Evolutionary conservation across 2,329 filamentous ascomycete genomes (phyloP).

Genomic region (Aspergillus spinulosporus): DNA sequence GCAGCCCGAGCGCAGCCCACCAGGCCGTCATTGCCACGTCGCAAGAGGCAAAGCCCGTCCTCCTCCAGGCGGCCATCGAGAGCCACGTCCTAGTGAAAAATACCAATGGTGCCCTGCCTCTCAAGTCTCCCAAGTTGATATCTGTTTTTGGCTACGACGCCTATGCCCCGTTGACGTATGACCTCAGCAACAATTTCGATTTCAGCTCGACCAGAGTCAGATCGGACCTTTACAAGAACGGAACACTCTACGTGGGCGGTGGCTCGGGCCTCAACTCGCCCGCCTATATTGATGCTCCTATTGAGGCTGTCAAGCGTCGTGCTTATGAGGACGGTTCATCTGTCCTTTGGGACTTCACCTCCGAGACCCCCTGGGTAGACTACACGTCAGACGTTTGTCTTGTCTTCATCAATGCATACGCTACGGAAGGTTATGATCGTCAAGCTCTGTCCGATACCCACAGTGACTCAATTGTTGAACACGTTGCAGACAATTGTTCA

Average conservation of each 20-base stretch:
- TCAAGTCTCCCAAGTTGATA: conserved; percentile 33
- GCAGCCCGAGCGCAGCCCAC: conserved; percentile 17
- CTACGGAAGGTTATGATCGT: conserved; percentile 39
- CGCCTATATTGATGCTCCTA: not conserved
- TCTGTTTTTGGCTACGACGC: conserved; percentile 32
- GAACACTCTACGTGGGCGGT: conserved; percentile 45
- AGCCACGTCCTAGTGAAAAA: conserved; percentile 61
- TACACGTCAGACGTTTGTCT: conserved; percentile 36
- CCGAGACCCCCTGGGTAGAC: conserved; percentile 21
- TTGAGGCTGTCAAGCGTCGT: not conserved
- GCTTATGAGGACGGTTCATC: conserved; percentile 49
- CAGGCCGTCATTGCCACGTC: conserved; percentile 51
- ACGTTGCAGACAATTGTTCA: conserved; percentile 59
- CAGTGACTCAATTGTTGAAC: conserved; percentile 57
- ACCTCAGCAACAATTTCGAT: not conserved
- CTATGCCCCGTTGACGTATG: conserved; percentile 12
- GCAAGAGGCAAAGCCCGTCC: conserved; percentile 28
- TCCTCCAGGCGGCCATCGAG: conserved; percentile 55
- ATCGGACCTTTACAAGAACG: conserved; percentile 34
- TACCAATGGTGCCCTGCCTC: conserved; percentile 49
- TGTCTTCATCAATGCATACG: conserved; percentile 59
- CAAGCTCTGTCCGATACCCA: conserved; percentile 32
- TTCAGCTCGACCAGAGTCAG: not conserved
- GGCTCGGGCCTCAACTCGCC: conserved; percentile 1
- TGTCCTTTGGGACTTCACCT: conserved; percentile 24